These are phyloP conservation scores for Xylogone sp. DNA, from an alignment of 2,329 filamentous ascomycete genomes.

Conservation along the genomic window DNA sequence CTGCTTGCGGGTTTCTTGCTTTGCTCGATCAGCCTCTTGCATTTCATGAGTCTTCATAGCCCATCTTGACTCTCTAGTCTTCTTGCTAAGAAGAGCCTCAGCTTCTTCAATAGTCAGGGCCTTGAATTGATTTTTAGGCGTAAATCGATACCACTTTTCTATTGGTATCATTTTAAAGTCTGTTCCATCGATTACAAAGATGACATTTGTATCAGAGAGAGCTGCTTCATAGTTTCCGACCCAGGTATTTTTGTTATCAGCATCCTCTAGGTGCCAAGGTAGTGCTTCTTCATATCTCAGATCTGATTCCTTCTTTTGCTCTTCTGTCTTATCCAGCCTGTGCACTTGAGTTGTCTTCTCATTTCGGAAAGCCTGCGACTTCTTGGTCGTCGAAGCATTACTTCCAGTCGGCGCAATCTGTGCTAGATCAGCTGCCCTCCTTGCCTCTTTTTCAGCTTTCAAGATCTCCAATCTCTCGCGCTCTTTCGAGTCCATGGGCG, in stretches of 20 bases:
- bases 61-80: slow-evolving; percentile 75
- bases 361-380: slow-evolving; percentile 62
- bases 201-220: slow-evolving; percentile 79
- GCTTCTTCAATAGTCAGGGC: slow-evolving; percentile 78
- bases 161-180: slow-evolving; percentile 84
- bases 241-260: slow-evolving; percentile 93
- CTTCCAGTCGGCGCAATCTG: slow-evolving; percentile 85
- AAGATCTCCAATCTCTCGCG: slow-evolving; percentile 63
- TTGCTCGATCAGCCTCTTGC: slow-evolving; percentile 50
- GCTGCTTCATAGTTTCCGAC: slow-evolving; percentile 87
- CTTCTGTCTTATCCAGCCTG: slow-evolving; percentile 68
- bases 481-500: slow-evolving; percentile 51
- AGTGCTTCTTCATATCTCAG: slow-evolving; percentile 91
- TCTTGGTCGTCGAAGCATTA: slow-evolving; percentile 34
- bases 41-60: slow-evolving; percentile 66
- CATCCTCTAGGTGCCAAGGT: slow-evolving; percentile 96
- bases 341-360: slow-evolving; percentile 88
- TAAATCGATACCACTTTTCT: slow-evolving; percentile 94
- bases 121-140: slow-evolving; percentile 74
- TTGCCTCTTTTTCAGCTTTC: slow-evolving; percentile 77
- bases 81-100: slow-evolving; percentile 78
- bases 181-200: slow-evolving; percentile 66
- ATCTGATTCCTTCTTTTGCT: slow-evolving; percentile 64
- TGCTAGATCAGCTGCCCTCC: slow-evolving; percentile 81
- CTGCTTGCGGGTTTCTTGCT: slow-evolving; percentile 50